Evolutionary conservation across 176 grass and related monocot species (phyloP).

Genomic region (Chloris gayana): DNA sequence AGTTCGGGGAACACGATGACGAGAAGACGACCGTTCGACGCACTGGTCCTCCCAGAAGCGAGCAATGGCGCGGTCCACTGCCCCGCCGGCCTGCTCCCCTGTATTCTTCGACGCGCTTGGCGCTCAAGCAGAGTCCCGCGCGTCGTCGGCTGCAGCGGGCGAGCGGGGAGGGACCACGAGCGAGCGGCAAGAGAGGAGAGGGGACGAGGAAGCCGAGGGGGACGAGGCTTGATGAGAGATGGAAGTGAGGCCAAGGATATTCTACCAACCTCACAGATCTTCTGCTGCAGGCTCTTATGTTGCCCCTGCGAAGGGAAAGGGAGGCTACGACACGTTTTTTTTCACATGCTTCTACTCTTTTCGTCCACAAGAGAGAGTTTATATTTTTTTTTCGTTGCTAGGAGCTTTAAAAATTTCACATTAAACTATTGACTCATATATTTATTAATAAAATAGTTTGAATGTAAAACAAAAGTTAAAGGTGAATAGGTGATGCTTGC

Average conservation of each 20-base stretch:
- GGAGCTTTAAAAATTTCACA: no score
- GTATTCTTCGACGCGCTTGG: not conserved
- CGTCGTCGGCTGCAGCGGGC: not conserved
- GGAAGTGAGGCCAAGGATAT: slow-evolving; percentile 2
- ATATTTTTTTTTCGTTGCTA: no score
- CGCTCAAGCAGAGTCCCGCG: not conserved
- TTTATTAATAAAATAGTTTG: no score
- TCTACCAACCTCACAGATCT: slow-evolving; percentile 11
- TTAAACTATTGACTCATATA: no score
- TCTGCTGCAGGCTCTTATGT: not conserved
- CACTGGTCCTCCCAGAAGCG: not conserved
- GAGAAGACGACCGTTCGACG: not conserved
- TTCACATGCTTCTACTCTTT: no score
- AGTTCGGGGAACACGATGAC: not conserved
- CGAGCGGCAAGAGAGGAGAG: not conserved
- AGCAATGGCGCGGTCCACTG: slow-evolving; percentile 2
- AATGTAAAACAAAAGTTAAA: no score
- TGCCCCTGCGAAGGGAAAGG: no score
- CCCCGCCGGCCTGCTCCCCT: not conserved
- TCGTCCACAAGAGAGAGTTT: no score
- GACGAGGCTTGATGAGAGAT: not conserved
- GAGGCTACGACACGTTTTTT: no score
- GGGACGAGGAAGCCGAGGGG: no score
- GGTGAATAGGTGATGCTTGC: no score
- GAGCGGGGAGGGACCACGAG: not conserved